Evolutionary conservation across 2,329 filamentous ascomycete genomes (phyloP).

Genomic region (Penicillium crustosum): DNA sequence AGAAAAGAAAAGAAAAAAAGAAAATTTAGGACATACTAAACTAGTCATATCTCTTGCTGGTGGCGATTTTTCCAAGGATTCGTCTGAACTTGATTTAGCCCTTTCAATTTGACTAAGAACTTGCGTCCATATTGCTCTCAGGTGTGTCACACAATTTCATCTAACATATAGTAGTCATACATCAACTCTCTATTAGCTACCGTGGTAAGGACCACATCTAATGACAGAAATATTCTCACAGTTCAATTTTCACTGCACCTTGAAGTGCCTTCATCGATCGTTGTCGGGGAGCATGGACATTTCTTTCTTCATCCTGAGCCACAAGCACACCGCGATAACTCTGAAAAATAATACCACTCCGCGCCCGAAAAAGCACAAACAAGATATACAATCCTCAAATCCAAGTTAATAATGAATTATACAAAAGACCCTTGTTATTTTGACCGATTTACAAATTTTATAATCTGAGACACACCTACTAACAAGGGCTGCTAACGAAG

Average conservation of each 20-base stretch:
- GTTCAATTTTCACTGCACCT: no score
- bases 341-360: background rate
- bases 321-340: background rate
- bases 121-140: background rate
- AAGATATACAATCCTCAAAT: background rate
- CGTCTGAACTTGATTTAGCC: background rate
- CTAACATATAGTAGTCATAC: background rate
- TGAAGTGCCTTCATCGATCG: background rate
- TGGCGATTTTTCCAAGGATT: background rate
- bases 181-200: background rate
- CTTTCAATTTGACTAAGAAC: background rate
- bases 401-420: background rate
- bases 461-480: background rate
- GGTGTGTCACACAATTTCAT: background rate
- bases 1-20: no score
- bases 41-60: background rate
- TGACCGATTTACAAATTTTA: no score
- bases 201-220: no score
- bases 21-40: no score
- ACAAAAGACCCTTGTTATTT: background rate
- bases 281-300: background rate
- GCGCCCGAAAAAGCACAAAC: background rate
- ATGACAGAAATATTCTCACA: background rate
- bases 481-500: background rate
- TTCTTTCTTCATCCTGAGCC: background rate